Base-by-base conservation (phyloP, 805 yeast genomes). In the Yarrowia osloensis region DNA sequence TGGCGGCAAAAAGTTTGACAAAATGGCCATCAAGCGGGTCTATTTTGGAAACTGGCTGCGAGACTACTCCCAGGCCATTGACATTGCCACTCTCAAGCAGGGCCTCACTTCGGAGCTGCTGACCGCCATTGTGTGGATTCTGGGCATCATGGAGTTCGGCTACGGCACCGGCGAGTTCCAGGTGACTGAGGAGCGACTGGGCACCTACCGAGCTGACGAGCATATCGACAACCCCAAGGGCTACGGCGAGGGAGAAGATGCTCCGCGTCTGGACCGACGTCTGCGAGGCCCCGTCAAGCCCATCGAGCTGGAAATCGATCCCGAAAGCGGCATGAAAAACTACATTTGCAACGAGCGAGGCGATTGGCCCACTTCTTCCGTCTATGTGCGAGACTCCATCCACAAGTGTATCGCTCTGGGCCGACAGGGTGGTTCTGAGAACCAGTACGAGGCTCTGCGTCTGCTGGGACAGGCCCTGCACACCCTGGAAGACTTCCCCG, bases 11-110 rank as follows among this genome's bases (percentile, higher is more conserved):
- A 71, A 71, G 65, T 71, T 71, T 44, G 69, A 70, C 50, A 62
- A 63, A n/a, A 62, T 68, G 54, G 65, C 69, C 21, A 70, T 71
- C 57, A 71, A 70, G 46, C 69, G 70, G 12, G 71, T 70, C 24
- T 71, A 71, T 49, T 71, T 71, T 61, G 72, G 73, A 8, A 71
- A 71, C 66, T 71, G 73, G 73, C 68, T 71, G n/a, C 61, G 74
- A 22, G 73, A 71, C 52, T 71, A 71, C 44, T 71, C 73, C 8
- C 73, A 71, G 52, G 72, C 71, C n/a, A 70, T 71, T 22, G 73
- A 71, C 50, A 70, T 71, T 13, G 74, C 70, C 5, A 68, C 73
- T 11, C 52, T 71, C 24, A 62, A 67, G 28, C 67, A 68, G 54
- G 69, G 70, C 0, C 59, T 72, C 19, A 57, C 54, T 11, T 40